Conservation (phyloP, 2,329 filamentous ascomycete species). For the Graphilbum fragrans region DNA sequence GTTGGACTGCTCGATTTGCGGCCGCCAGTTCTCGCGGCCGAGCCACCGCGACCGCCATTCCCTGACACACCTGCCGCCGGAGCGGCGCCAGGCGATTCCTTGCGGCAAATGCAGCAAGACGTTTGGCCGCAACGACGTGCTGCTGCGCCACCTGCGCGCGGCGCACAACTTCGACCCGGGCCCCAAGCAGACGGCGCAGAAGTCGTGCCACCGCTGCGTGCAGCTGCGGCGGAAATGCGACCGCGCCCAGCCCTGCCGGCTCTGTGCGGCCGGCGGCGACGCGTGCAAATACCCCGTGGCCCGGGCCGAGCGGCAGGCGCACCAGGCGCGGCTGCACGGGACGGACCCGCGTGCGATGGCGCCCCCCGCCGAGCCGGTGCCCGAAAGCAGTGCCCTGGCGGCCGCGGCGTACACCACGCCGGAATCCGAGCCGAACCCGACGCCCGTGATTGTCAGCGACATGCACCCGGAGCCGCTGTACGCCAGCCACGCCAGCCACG, state of each 20-base stretch:
- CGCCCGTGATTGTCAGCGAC: not conserved
- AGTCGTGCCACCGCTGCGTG: slow-evolving; percentile 17
- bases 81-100: slow-evolving; percentile 10
- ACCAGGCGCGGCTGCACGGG: no score
- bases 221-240: slow-evolving; percentile 16
- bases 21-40: slow-evolving; percentile 13
- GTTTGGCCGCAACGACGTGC: slow-evolving; percentile 14
- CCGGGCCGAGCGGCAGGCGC: not conserved
- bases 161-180: slow-evolving; percentile 12
- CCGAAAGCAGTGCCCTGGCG: not conserved
- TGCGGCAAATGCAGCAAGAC: slow-evolving; percentile 14
- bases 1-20: slow-evolving; percentile 6
- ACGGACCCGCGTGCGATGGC: no score
- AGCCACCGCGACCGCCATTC: slow-evolving; percentile 17
- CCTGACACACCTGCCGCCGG: slow-evolving; percentile 14
- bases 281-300: slow-evolving; percentile 7
- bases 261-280: slow-evolving; percentile 10
- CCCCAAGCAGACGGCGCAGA: slow-evolving; percentile 10
- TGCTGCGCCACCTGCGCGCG: slow-evolving; percentile 16
- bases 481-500: no score
- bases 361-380: not conserved
- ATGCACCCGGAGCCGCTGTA: not conserved
- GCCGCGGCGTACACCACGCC: not conserved
- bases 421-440: not conserved
- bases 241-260: slow-evolving; percentile 12